phyloP scores from a whole-genome alignment of 441 rosid species.

The Theobroma grandiflorum region DNA sequence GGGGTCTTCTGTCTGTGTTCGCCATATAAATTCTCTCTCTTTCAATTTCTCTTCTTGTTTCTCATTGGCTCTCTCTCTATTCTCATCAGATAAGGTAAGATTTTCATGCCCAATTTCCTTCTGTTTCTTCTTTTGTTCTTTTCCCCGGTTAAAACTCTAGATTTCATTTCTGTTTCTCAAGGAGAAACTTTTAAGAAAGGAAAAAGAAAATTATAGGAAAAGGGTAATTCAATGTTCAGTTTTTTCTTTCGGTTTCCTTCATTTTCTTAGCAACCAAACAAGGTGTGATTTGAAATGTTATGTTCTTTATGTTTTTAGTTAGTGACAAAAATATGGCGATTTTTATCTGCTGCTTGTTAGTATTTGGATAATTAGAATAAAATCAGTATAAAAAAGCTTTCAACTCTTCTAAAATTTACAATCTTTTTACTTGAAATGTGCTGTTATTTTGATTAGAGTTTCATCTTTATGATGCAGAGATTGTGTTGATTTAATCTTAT shows the following conservation, averaged over 20 bases:
- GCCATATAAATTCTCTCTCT: not conserved
- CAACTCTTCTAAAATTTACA: not conserved
- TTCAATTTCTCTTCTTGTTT: not conserved
- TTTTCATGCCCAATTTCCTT: constrained; percentile 18
- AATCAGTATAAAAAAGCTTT: not conserved
- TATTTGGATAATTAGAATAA: not conserved
- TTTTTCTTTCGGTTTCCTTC: not conserved
- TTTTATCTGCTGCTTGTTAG: not conserved
- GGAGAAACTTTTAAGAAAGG: not conserved
- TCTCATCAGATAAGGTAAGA: constrained; percentile 32
- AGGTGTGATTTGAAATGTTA: not conserved
- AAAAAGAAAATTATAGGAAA: not conserved
- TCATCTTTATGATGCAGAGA: constrained; percentile 5
- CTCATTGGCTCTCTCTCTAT: constrained; percentile 12
- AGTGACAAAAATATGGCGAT: not conserved
- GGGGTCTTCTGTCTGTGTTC: not conserved
- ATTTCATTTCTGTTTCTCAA: constrained; percentile 9
- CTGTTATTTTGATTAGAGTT: not conserved
- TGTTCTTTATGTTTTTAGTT: not conserved
- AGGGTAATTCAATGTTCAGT: not conserved
- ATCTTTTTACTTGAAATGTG: not conserved
- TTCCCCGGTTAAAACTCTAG: not conserved
- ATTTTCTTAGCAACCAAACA: constrained; percentile 1
- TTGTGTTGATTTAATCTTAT: constrained; percentile 23
- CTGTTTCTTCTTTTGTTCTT: not conserved